Percentiles rank a stretch among this genome's conserved stretches.
phyloP scores from a whole-genome alignment of 306 rosid species.

The Prunus fruticosa region DNA sequence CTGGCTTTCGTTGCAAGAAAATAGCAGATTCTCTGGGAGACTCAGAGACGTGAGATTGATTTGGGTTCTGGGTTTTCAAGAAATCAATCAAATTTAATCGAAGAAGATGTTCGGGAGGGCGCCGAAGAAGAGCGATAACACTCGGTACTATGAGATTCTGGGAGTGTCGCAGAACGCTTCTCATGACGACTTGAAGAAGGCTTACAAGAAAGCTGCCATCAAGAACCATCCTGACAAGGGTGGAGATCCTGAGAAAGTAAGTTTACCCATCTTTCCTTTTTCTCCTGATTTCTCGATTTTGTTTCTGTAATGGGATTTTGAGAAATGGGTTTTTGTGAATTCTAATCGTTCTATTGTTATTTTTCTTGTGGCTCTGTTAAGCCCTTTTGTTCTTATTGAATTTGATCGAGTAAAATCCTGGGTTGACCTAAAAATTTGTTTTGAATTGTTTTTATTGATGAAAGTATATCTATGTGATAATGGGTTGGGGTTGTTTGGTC shows the following conservation, averaged over 20 bases:
- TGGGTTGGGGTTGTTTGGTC: neutral
- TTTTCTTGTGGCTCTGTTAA: neutral
- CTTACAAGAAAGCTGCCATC: conserved; percentile 83
- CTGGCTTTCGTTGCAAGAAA: neutral
- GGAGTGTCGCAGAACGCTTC: conserved; percentile 77
- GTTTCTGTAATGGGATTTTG: neutral
- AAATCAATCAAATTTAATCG: neutral
- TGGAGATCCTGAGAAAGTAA: conserved; percentile 90
- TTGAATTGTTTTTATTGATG: neutral
- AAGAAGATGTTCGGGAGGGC: conserved; percentile 68
- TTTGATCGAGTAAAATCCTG: neutral
- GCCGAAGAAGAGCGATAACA: conserved; percentile 71
- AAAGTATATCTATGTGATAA: neutral
- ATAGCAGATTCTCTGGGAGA: neutral
- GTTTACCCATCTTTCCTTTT: neutral
- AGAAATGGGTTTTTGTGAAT: neutral
- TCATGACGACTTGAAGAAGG: conserved; percentile 80
- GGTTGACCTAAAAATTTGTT: neutral
- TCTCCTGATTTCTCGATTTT: neutral
- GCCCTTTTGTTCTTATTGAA: neutral
- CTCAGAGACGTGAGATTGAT: neutral
- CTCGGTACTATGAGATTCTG: conserved; percentile 65
- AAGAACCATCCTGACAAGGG: conserved; percentile 93
- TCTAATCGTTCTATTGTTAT: neutral
- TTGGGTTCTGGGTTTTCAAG: neutral